These are phyloP conservation scores for Pseudocercospora pini-densiflorae DNA, from an alignment of 2,329 filamentous ascomycete genomes.

Conservation along the genomic window DNA sequence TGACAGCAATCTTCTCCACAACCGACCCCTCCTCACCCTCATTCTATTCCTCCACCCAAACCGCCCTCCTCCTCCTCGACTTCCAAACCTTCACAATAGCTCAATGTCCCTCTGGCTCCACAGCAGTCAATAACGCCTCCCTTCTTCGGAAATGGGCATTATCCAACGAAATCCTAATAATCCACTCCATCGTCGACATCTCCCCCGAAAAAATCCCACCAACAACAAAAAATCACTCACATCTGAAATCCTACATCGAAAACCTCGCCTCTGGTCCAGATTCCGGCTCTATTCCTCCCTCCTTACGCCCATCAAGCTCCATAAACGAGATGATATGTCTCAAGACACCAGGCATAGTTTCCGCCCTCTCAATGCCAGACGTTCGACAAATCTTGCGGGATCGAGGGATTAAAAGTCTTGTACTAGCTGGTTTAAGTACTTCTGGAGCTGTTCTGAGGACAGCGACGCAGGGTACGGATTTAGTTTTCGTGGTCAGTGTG, in stretches of 20 bases:
- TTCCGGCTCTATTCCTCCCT: not conserved
- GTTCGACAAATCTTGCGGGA: not conserved
- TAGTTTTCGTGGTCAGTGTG: not conserved
- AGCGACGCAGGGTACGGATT: not conserved
- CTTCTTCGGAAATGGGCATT: not conserved
- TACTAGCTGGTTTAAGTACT: not conserved
- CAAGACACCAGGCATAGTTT: constrained; percentile 1
- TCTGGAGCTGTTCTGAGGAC: constrained; percentile 6
- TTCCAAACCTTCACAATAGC: constrained; percentile 1
- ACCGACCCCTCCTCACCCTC: not conserved
- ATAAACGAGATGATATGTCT: not conserved
- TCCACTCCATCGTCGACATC: constrained; percentile 3
- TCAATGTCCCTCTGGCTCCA: not conserved
- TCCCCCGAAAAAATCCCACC: not conserved
- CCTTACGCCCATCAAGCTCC: not conserved
- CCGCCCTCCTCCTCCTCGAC: constrained; percentile 5
- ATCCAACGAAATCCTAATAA: not conserved
- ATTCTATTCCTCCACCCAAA: constrained; percentile 1
- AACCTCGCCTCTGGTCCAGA: not conserved
- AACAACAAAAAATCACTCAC: not conserved
- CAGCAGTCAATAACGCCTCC: not conserved
- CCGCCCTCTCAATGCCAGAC: not conserved
- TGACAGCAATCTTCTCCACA: not conserved
- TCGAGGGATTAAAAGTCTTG: constrained; percentile 4
- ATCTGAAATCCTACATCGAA: not conserved